Conservation (phyloP, 768 basidiomycete genomes). For the Macrolepiota fuliginosa region DNA sequence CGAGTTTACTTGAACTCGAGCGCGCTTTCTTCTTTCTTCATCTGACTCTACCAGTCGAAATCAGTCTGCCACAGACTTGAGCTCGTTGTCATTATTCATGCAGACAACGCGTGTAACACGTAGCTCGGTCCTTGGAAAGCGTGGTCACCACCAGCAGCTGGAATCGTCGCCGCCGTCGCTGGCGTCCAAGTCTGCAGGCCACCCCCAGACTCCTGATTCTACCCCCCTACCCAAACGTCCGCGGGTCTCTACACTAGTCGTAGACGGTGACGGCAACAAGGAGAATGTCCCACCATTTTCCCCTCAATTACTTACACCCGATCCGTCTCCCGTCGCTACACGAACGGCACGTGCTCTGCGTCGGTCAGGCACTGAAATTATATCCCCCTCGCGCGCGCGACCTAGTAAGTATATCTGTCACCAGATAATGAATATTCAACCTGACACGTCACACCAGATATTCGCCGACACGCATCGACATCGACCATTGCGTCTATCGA, state of each 20-base stretch:
- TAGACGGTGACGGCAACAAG: slow-evolving; percentile 67
- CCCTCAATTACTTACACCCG: slow-evolving; percentile 31
- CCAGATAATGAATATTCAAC: neutral
- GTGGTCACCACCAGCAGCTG: slow-evolving; percentile 37
- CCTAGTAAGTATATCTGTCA: slow-evolving; percentile 35
- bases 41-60: slow-evolving; percentile 6
- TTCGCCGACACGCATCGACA: slow-evolving; percentile 47
- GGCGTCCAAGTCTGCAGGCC: slow-evolving; percentile 30
- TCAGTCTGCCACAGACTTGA: slow-evolving; percentile 8
- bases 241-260: slow-evolving; percentile 39
- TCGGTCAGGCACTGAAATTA: slow-evolving; percentile 33
- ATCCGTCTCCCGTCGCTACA: slow-evolving; percentile 31
- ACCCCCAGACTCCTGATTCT: slow-evolving; percentile 57
- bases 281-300: slow-evolving; percentile 73
- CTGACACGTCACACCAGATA: slow-evolving; percentile 28
- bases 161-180: slow-evolving; percentile 26
- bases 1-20: slow-evolving; percentile 8
- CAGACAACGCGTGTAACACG: slow-evolving; percentile 39
- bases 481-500: slow-evolving; percentile 44
- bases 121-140: slow-evolving; percentile 53
- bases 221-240: slow-evolving; percentile 68
- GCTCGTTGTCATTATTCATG: slow-evolving; percentile 27
- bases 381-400: slow-evolving; percentile 40
- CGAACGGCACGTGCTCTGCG: slow-evolving; percentile 39
- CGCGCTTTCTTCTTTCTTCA: slow-evolving; percentile 12